These are phyloP conservation scores for Vanrija humicola DNA, from an alignment of 1,284 basidiomycete species.

Conservation along the genomic window DNA sequence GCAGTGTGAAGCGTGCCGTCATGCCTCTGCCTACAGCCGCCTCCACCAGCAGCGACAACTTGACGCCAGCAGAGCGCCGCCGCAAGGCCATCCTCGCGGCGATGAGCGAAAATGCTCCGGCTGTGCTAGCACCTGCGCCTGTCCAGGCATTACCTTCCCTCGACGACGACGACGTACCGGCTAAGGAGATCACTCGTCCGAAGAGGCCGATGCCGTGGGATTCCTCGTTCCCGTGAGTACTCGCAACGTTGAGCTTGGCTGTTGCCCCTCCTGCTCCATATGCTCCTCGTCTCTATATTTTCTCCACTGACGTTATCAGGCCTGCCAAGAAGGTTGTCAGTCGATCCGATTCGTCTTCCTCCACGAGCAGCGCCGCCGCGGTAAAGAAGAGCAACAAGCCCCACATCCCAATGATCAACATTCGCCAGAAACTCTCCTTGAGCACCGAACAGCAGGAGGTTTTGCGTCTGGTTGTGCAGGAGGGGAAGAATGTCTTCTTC, in stretches of 20 bases:
- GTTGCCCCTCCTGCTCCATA: too few relatives aligned
- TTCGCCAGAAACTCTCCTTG: constrained; percentile 53
- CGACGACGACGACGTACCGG: neutral
- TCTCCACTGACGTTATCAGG: neutral
- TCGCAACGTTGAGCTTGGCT: too few relatives aligned
- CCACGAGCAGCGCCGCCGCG: constrained; percentile 1
- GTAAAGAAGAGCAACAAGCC: neutral
- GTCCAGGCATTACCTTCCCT: constrained; percentile 1
- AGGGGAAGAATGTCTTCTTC: constrained; percentile 82
- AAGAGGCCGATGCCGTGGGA: constrained; percentile 43
- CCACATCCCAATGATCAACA: constrained; percentile 28
- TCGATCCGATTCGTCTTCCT: constrained; percentile 3
- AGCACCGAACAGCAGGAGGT: constrained; percentile 82
- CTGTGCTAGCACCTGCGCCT: neutral
- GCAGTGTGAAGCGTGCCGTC: too few relatives aligned
- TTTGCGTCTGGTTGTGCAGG: constrained; percentile 63
- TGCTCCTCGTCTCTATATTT: too few relatives aligned
- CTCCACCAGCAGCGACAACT: neutral
- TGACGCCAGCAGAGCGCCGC: constrained; percentile 34
- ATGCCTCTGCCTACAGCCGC: too few relatives aligned
- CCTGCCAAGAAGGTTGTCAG: constrained; percentile 17
- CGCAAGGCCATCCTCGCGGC: constrained; percentile 43
- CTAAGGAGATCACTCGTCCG: neutral
- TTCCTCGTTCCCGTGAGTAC: constrained; percentile 27
- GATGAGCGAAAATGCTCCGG: constrained; percentile 20